Evolutionary conservation across 2,329 filamentous ascomycete species (phyloP), one percentile per base, ranked within the genome.

Genomic region (Ophiostoma sp.): DNA sequence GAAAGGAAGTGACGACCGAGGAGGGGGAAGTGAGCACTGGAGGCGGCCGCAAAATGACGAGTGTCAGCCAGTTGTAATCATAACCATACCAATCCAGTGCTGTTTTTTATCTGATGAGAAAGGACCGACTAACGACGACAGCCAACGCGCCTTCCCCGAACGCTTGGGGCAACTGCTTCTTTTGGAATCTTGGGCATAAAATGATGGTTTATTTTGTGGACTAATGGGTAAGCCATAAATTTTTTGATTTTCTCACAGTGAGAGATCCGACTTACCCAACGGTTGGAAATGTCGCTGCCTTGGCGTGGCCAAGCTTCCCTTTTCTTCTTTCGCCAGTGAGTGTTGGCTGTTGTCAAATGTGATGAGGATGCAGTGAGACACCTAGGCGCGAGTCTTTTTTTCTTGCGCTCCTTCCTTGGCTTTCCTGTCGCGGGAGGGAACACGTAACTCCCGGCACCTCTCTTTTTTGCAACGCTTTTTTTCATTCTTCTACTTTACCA

Each of bases 71-170:
- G 31, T 48, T 50, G 66, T 33, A 57, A 6, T 39, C 25, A 33
- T 25, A 39, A 55, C 57, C 66, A 57, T 69, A 48, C 66, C 42
- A 55, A 64, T 61, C 19, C 64, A 50, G 48, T 48, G 50, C 66
- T 39, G 19, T 28, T 22, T 22, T 57, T 69, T 69, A 69, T 69
- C 66, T 69, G 66, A 69, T 69, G 66, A 57, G 66, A 42, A 52
- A 68, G 66, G 66, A 11, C 31, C 66, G 66, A 28, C 48, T 17
- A 25, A 69, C 48, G 19, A 69, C 15, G 3, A 17, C 22, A 19
- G 19, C 42, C 66, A 55, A 7, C 31, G 45, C 28, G 9, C 33
- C 33, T 64, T n/a, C 59, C 11, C n/a, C 33, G 59, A 64, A 42
- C 59, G 59, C 59, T 39, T 64, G 33, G 59, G 59, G 59, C 59